Percentiles rank a stretch among this genome's conserved stretches.
phyloP scores from a whole-genome alignment of 2,329 filamentous ascomycete genomes.

The Fusarium metavorans region DNA sequence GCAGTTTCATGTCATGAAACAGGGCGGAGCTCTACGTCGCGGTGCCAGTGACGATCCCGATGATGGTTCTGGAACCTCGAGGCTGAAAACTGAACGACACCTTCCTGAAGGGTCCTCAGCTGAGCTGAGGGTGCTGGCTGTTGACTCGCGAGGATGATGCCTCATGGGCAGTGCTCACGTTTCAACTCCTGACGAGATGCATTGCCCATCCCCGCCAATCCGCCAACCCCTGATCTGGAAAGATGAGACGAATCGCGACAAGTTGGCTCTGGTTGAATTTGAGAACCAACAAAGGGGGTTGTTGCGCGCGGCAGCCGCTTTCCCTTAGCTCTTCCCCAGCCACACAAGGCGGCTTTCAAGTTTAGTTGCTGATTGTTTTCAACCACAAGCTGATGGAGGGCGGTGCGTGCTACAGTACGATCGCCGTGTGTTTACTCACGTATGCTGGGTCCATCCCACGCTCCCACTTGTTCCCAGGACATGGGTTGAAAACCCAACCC shows the following conservation, averaged over 20 bases:
- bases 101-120: conserved; percentile 27
- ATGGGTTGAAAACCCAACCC: conserved; percentile 17
- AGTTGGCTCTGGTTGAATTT: conserved; percentile 4
- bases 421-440: conserved; percentile 15
- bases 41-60: conserved; percentile 10
- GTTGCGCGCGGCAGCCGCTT: conserved; percentile 23
- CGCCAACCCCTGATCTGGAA: neutral
- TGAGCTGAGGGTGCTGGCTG: conserved; percentile 13
- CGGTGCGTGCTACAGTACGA: conserved; percentile 5
- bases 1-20: conserved; percentile 31
- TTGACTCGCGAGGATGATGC: conserved; percentile 23
- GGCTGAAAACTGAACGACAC: conserved; percentile 28
- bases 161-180: conserved; percentile 16
- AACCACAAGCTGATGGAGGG: conserved; percentile 8
- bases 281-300: neutral
- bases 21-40: conserved; percentile 10
- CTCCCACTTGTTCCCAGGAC: conserved; percentile 24
- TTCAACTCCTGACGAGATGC: conserved; percentile 13
- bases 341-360: conserved; percentile 20
- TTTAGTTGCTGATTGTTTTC: conserved; percentile 15
- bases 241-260: conserved; percentile 3
- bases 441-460: conserved; percentile 26
- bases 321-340: conserved; percentile 16
- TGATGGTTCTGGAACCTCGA: conserved; percentile 30
- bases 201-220: neutral